Conservation (phyloP, 768 basidiomycete genomes). For the Lentinus tigrinus region DNA sequence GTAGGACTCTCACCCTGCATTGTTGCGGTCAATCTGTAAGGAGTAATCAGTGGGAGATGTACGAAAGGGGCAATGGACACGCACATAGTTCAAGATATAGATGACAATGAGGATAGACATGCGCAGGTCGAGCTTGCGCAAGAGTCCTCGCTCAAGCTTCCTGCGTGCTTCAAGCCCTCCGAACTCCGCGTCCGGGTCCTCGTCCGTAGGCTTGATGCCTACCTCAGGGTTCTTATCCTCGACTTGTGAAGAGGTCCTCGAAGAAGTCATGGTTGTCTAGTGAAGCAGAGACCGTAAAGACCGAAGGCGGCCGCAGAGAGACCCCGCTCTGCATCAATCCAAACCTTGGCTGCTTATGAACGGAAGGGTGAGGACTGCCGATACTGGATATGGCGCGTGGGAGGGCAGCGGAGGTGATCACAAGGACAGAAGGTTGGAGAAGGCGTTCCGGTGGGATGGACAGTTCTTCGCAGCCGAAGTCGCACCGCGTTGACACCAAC, state of each 20-base stretch:
- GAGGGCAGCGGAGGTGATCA: conserved; percentile 5
- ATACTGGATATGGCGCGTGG: not conserved
- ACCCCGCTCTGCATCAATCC: not conserved
- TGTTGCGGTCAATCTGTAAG: conserved; percentile 65
- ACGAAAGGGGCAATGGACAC: conserved; percentile 12
- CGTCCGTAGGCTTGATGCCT: conserved; percentile 4
- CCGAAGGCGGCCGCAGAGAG: not conserved
- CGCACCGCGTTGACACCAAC: not conserved
- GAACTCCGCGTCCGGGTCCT: conserved; percentile 33
- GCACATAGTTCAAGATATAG: conserved; percentile 48
- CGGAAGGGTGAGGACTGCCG: not conserved
- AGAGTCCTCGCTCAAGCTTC: conserved; percentile 41
- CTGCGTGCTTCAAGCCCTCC: conserved; percentile 37
- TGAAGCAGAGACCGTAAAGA: not conserved
- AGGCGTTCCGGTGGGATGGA: conserved; percentile 4
- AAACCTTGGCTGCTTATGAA: conserved; percentile 8
- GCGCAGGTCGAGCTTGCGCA: conserved; percentile 44
- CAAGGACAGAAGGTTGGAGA: conserved; percentile 10
- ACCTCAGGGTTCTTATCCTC: conserved; percentile 1
- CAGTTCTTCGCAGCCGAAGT: not conserved
- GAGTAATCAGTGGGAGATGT: not conserved
- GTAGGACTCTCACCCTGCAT: conserved; percentile 46
- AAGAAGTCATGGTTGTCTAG: conserved; percentile 8
- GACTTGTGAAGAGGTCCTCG: conserved; percentile 7
- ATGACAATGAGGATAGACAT: conserved; percentile 45